Conservation (phyloP, 2,329 filamentous ascomycete species). For the Lachnellula suecica region DNA sequence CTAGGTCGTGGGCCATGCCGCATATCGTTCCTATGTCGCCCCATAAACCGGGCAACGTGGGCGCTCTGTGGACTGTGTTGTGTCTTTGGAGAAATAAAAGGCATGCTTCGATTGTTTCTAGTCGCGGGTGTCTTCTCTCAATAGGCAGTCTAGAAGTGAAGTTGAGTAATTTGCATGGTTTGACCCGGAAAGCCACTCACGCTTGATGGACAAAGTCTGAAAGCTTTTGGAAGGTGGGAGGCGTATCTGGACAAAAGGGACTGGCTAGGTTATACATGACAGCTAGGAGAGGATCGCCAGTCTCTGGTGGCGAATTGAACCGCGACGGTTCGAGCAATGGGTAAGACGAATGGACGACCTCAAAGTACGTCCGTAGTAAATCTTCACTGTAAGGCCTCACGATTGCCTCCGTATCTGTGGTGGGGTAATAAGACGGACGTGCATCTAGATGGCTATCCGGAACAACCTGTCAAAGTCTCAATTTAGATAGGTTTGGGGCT, state of each 20-base stretch:
- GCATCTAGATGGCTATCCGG: constrained; percentile 26
- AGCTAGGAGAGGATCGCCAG: constrained; percentile 21
- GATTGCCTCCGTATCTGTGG: constrained; percentile 22
- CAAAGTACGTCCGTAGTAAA: constrained; percentile 25
- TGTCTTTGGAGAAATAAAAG: constrained; percentile 23
- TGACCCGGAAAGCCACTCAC: constrained; percentile 11
- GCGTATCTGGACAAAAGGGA: constrained; percentile 22
- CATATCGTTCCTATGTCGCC: constrained; percentile 19
- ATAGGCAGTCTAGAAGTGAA: constrained; percentile 20
- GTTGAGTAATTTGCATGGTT: neutral
- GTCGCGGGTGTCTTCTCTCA: constrained; percentile 21
- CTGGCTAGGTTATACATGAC: constrained; percentile 26
- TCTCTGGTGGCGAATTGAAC: constrained; percentile 13
- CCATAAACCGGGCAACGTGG: constrained; percentile 16
- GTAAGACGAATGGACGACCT: constrained; percentile 24
- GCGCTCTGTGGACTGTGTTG: constrained; percentile 12
- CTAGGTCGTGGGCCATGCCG: constrained; percentile 30
- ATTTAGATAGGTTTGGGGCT: neutral
- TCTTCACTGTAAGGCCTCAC: constrained; percentile 18
- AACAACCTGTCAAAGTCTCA: constrained; percentile 20
- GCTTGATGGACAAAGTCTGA: constrained; percentile 21
- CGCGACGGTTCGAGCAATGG: constrained; percentile 26
- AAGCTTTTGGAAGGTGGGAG: constrained; percentile 13
- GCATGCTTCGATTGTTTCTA: constrained; percentile 27
- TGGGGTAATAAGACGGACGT: constrained; percentile 23